phyloP scores from a whole-genome alignment of 768 basidiomycete genomes.

The Amanita pallidorosea region DNA sequence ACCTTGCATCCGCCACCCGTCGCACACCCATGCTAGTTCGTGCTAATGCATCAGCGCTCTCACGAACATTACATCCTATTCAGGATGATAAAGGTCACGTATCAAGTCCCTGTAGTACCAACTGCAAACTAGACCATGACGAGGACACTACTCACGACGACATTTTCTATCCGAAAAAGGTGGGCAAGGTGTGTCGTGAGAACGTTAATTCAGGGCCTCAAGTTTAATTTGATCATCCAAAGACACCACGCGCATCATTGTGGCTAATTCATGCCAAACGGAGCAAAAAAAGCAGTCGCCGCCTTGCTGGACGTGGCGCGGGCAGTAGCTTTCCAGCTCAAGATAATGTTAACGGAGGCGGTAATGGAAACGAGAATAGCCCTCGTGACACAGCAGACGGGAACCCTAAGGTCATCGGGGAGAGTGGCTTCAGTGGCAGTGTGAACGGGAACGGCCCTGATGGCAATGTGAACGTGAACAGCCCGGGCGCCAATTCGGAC shows the following conservation, averaged over 20 bases:
- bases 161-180: background rate
- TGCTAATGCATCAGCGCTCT: no score
- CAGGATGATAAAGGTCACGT: no score
- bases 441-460: background rate
- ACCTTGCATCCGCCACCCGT: no score
- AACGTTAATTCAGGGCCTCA: background rate
- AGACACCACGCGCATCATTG: background rate
- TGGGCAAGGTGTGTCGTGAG: background rate
- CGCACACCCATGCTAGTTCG: no score
- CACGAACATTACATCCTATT: no score
- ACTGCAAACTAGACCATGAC: background rate
- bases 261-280: background rate
- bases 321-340: no score
- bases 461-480: background rate
- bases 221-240: background rate
- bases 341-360: background rate
- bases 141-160: background rate
- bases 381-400: background rate
- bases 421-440: background rate
- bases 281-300: background rate
- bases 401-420: background rate
- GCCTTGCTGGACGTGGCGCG: no score
- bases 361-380: background rate
- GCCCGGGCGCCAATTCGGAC: no score
- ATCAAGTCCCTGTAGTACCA: no score